phyloP scores from a whole-genome alignment of 2,329 filamentous ascomycete genomes.

The Beauveria rudraprayagi region DNA sequence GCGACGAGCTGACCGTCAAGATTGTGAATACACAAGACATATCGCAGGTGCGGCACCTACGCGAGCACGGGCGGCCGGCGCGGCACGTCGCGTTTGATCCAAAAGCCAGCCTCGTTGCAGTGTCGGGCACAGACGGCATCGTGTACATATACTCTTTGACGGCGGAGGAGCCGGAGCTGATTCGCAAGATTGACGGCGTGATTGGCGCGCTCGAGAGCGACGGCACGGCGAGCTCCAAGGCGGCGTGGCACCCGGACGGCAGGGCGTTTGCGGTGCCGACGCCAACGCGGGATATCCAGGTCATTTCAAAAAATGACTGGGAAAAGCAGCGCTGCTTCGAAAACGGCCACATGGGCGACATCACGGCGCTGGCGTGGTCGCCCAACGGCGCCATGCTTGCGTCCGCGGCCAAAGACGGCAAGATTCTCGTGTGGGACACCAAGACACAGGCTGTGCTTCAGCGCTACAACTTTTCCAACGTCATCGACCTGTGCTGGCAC shows the following conservation, averaged over 20 bases:
- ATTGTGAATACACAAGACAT: constrained; percentile 77
- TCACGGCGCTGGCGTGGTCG: constrained; percentile 87
- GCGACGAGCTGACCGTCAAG: constrained; percentile 89
- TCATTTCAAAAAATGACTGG: constrained; percentile 86
- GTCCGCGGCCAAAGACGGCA: constrained; percentile 59
- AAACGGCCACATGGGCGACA: constrained; percentile 71
- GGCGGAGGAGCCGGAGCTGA: constrained; percentile 68
- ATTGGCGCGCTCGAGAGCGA: constrained; percentile 74
- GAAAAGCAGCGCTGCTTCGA: constrained; percentile 74
- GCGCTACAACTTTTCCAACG: constrained; percentile 70
- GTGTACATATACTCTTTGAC: constrained; percentile 84
- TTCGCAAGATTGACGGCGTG: constrained; percentile 77
- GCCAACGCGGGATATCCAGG: constrained; percentile 71
- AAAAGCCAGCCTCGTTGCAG: constrained; percentile 63
- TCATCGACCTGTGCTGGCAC: constrained; percentile 86
- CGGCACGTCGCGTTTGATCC: constrained; percentile 88
- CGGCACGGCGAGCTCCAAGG: constrained; percentile 60
- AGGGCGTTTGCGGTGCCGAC: constrained; percentile 83
- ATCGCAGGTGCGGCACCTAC: constrained; percentile 64
- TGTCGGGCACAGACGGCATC: constrained; percentile 82
- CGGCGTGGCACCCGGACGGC: constrained; percentile 90
- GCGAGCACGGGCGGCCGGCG: constrained; percentile 78
- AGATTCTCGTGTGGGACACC: constrained; percentile 78
- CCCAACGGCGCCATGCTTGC: constrained; percentile 86
- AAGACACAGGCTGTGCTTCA: constrained; percentile 77